Evolutionary conservation across 805 yeast genomes (phyloP), one percentile per base, ranked within the genome.

Genomic region (Saturnispora sanitii): DNA sequence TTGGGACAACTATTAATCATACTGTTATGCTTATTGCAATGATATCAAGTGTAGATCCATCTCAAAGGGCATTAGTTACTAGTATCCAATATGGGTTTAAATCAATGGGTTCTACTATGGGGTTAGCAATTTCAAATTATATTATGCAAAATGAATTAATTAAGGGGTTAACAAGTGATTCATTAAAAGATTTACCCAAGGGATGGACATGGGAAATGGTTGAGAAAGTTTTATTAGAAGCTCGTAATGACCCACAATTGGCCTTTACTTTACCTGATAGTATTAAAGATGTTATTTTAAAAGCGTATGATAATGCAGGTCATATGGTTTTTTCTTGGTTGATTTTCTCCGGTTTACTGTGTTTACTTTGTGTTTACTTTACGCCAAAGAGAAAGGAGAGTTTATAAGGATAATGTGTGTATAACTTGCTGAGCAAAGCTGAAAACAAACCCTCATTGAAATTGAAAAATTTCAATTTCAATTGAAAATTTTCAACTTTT

Each of bases 51-150:
- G 90, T 80, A 2, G 78, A 80, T 11, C 58, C 65, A 19, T 68
- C 70, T 39, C 71, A 67, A 52, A 94, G 83, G 57, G 95, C 95
- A 1, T 71, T 85, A 15, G 79, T 88, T 2, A 86, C 95, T 0
- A 82, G 94, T 0, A 82, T 87, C 42, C 94, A 84, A 53, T 86
- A 87, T 57, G 86, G 75, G 5, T 71, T 71, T 49, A 59, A 75
- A 47, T 62, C 75, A 6, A 68, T 74, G 1, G 76, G 76, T 0
- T 69, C 75, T 3, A 70, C 76, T 1, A 51, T 71, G 38, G 77
- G 76, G 13, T 73, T 70, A 8, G 57, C 75, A 0, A 54, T 68
- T 21, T 67, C 71, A 3, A 62, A 70, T 25, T 74, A 75, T 0
- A 62, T 71, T 12, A 64, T 71, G 18, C 42, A 22, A 21, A 6